Evolutionary conservation across 768 basidiomycete genomes (phyloP), one percentile per base, ranked within the genome.

Genomic region (Dentipellis fragilis): DNA sequence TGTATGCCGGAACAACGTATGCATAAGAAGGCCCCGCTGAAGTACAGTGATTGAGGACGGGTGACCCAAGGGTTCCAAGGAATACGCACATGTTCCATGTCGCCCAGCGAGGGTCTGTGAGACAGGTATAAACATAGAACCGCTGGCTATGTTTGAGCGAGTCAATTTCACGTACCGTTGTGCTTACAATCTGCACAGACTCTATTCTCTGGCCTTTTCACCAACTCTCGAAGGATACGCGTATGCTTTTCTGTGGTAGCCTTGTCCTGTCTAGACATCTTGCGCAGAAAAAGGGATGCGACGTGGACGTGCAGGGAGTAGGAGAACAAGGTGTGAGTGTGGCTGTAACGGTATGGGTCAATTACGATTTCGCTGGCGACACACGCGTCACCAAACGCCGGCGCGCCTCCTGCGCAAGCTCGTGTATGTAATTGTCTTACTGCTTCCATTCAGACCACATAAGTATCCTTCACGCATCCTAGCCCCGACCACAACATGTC

Each of bases 1-100:
- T 99, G 95, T 56, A 97, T 89, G 29, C 95, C 95, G 12, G 94
- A 97, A 71, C 95, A 99, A 57, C 95, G 83, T 60, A 99, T 96
- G 67, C 95, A 99, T 39, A 98, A 76, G 67, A 93, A 96, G 1
- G 93, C 87, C 21, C 95, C 95, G 23, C 91, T 93, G 59, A 19
- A 55, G 50, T 21, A 29, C 42, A 17, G 37, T 45, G 50, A 52
- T 54, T 22, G 5, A 42, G 54, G 29, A 57, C 49, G n/a, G 45
- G 39, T 49, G 54, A 36, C 36, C 23, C 14, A 21, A 29, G 4
- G 11, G 1, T 21, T 19, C 37, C 16, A 1, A 23, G 21, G 34
- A n/a, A 22, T 21, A 35, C 84, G 61, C 66, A 92, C 89, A 97
- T 71, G 69, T 97, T 98, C 89, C 93, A 96, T 8, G 92, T 93